Evolutionary conservation across 257 asterid species (phyloP).

Genomic region (Solanum okadae): DNA sequence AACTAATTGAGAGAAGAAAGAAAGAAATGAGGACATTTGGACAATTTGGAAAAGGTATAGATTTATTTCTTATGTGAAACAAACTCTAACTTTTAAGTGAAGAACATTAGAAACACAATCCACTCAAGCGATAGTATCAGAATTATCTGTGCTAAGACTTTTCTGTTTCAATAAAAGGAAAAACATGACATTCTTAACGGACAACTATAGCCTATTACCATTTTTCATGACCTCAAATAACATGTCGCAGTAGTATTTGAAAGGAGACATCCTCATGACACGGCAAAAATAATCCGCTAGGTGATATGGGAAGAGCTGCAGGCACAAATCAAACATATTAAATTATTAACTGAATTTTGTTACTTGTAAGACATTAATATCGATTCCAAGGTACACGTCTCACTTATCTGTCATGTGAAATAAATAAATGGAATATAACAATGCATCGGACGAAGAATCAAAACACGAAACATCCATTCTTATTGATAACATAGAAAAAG

Average conservation of each 20-base stretch:
- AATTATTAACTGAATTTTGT: not conserved
- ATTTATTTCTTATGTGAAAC: not conserved
- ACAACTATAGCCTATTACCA: conserved; percentile 36
- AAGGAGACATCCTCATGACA: conserved; percentile 94
- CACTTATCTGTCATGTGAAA: not conserved
- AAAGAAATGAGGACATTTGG: not conserved
- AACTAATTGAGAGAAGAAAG: not conserved
- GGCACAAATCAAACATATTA: not conserved
- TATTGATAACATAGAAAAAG: not conserved
- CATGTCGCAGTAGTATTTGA: conserved; percentile 95
- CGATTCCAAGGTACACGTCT: not conserved
- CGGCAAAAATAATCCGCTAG: conserved; percentile 97
- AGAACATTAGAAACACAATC: not conserved
- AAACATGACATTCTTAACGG: not conserved
- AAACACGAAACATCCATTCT: no score
- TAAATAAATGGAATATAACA: no score
- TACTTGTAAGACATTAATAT: not conserved
- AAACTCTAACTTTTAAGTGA: not conserved
- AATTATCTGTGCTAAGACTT: not conserved
- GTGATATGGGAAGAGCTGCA: conserved; percentile 96
- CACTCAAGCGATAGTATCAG: not conserved
- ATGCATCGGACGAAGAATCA: no score
- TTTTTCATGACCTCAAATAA: conserved; percentile 95
- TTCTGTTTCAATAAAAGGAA: not conserved
- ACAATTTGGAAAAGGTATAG: not conserved